Percentiles rank a stretch among this genome's conserved stretches.
Evolutionary conservation across 2,329 filamentous ascomycete genomes (phyloP).

Genomic region (Fusarium xylarioides): DNA sequence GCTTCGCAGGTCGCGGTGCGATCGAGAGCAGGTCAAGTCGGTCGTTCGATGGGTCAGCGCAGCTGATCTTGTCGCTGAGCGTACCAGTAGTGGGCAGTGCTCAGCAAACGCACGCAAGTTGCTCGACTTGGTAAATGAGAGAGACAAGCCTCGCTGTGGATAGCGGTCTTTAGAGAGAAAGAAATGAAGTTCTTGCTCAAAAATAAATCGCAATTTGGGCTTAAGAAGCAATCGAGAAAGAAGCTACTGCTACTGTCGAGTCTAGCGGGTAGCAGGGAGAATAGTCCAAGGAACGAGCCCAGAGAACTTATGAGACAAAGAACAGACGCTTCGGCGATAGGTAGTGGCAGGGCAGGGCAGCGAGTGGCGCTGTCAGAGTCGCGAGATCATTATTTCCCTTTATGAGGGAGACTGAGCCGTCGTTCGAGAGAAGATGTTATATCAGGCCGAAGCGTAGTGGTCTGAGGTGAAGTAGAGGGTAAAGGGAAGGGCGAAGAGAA

Average conservation of each 20-base stretch:
- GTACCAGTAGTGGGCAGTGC: slow-evolving; percentile 26
- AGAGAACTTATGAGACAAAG: slow-evolving; percentile 46
- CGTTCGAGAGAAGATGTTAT: slow-evolving; percentile 35
- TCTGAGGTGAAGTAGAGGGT: slow-evolving; percentile 12
- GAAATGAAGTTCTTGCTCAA: slow-evolving; percentile 8
- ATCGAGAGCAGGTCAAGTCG: slow-evolving; percentile 34
- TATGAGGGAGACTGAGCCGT: slow-evolving; percentile 28
- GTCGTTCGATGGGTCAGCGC: slow-evolving; percentile 42
- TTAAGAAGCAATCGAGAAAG: slow-evolving; percentile 30
- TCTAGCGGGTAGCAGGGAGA: slow-evolving; percentile 40
- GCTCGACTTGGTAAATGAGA: slow-evolving; percentile 17
- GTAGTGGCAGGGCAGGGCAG: slow-evolving; percentile 39
- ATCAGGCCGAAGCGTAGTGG: slow-evolving; percentile 24
- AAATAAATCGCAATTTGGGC: slow-evolving; percentile 17
- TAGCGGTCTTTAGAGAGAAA: not conserved
- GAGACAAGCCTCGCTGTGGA: slow-evolving; percentile 17
- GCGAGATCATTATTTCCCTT: slow-evolving; percentile 43
- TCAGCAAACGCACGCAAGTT: slow-evolving; percentile 24
- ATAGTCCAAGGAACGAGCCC: slow-evolving; percentile 37
- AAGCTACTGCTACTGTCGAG: slow-evolving; percentile 36
- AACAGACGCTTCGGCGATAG: slow-evolving; percentile 43
- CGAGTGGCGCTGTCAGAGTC: slow-evolving; percentile 41
- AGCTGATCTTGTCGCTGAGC: slow-evolving; percentile 43
- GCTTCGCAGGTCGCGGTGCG: slow-evolving; percentile 29
- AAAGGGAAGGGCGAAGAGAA: slow-evolving; percentile 23